phyloP scores from a whole-genome alignment of 2,329 filamentous ascomycete genomes.

The Graphilbum fragrans region DNA sequence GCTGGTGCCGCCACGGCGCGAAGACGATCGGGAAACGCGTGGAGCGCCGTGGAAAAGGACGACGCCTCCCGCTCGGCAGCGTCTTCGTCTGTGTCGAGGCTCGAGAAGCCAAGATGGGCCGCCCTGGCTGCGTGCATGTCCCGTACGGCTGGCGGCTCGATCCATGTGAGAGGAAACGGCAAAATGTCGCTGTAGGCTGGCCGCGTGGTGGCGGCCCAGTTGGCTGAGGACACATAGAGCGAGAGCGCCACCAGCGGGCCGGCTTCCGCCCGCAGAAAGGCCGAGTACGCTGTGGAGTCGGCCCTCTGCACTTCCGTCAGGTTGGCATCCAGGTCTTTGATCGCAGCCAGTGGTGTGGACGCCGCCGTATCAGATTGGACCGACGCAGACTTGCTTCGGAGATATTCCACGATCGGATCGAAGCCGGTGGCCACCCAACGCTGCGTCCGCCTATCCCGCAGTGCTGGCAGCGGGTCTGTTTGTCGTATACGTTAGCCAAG shows the following conservation, averaged over 20 bases:
- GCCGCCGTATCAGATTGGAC: neutral
- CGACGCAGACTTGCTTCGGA: constrained; percentile 17
- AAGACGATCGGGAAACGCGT: constrained; percentile 9
- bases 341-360: neutral
- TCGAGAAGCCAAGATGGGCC: constrained; percentile 55
- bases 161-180: constrained; percentile 81
- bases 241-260: constrained; percentile 71
- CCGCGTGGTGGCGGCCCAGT: constrained; percentile 67
- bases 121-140: constrained; percentile 58
- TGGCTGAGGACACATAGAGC: constrained; percentile 80
- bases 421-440: constrained; percentile 49
- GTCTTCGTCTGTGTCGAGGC: constrained; percentile 44
- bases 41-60: constrained; percentile 4
- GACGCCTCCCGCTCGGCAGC: constrained; percentile 21
- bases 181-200: constrained; percentile 72
- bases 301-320: constrained; percentile 28
- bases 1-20: neutral
- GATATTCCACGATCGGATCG: constrained; percentile 44
- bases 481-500: no score
- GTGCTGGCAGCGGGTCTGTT: constrained; percentile 41
- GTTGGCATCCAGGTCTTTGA: constrained; percentile 22
- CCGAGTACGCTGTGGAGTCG: constrained; percentile 40
- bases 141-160: constrained; percentile 62
- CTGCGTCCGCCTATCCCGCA: constrained; percentile 34
- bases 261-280: constrained; percentile 65